Evolutionary conservation across 495 filamentous ascomycete species (phyloP).

Genomic region (Extremus antarcticus): DNA sequence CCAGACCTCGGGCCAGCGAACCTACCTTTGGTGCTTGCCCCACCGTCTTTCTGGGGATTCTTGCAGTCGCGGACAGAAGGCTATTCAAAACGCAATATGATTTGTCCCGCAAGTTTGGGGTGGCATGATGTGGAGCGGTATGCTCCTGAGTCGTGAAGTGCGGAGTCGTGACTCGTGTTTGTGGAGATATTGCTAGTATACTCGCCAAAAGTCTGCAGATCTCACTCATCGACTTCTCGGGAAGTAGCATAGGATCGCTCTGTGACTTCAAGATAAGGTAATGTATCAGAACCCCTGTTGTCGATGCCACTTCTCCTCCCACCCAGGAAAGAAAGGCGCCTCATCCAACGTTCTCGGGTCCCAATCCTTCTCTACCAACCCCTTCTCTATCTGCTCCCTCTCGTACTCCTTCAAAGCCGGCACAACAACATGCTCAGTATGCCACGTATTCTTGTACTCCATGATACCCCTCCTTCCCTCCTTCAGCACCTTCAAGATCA

Average conservation of each 20-base stretch:
- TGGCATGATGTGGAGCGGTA: not conserved
- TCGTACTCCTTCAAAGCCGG: conserved; percentile 58
- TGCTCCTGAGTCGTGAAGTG: not conserved
- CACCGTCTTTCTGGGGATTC: no score
- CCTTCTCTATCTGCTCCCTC: conserved; percentile 56
- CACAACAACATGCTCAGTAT: conserved; percentile 65
- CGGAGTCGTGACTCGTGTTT: not conserved
- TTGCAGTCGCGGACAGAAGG: no score
- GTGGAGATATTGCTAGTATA: not conserved
- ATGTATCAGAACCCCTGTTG: conserved; percentile 54
- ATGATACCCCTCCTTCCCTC: conserved; percentile 67
- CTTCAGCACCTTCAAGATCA: conserved; percentile 56
- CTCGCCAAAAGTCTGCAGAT: not conserved
- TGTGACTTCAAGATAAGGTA: not conserved
- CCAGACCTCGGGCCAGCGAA: not conserved
- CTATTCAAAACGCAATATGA: not conserved
- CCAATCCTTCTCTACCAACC: conserved; percentile 54
- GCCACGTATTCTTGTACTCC: conserved; percentile 79
- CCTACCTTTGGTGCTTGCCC: not conserved
- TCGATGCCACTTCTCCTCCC: conserved; percentile 73
- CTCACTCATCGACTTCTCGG: no score
- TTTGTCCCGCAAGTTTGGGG: no score
- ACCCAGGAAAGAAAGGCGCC: conserved; percentile 69
- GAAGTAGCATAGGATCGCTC: no score
- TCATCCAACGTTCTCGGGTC: conserved; percentile 67